Base-by-base conservation (phyloP, 83 land plant species). In the Picea mariana region DNA sequence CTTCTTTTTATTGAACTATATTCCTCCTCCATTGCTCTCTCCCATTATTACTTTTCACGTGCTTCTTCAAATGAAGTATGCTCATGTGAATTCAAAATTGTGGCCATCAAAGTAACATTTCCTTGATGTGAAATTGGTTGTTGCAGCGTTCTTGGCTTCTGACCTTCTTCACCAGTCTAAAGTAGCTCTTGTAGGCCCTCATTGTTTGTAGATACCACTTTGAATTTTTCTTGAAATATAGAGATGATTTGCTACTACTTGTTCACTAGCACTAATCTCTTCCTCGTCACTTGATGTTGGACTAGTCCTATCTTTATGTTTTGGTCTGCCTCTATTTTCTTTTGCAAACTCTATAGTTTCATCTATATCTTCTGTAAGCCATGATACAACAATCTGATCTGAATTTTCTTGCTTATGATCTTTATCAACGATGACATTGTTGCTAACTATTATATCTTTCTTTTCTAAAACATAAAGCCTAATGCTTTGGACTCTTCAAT, bases 61-160 rank as follows among this genome's bases (percentile, higher is more conserved):
- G 16, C n/a, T 62, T 62, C 20, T 62, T 62, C 64, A 62, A 62
- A 15, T 62, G 18, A n/a, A 62, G 5, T 62, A 62, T 18, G 18
- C 6, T 62, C 66, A 6, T 63, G 24, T 63, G 2, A 3, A 4
- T 21, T 63, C 23, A 63, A 63, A 63, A 17, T 63, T 18, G 23
- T 63, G 66, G 66, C n/a, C 24, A n/a, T 63, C 66, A 63, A 63
- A 63, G 66, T n/a, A 63, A 13, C 66, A 63, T 17, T 63, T 63
- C 9, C 66, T 63, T 18, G 23, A 63, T 63, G 66, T 6, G 23
- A 63, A 63, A 21, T 63, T 63, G 66, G n/a, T 63, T n/a, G 66
- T 63, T n/a, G 66, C 3, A 4, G 8, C 6, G 2, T 63, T 63
- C 66, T 63, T 17, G 21, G 23, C n/a, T 63, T 7, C 9, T 7